A percentile compares a stretch with the other conserved stretches of the same genome.
Evolutionary conservation across 164 flowering plant genomes (phyloP).

Genomic region (Malania oleifera): DNA sequence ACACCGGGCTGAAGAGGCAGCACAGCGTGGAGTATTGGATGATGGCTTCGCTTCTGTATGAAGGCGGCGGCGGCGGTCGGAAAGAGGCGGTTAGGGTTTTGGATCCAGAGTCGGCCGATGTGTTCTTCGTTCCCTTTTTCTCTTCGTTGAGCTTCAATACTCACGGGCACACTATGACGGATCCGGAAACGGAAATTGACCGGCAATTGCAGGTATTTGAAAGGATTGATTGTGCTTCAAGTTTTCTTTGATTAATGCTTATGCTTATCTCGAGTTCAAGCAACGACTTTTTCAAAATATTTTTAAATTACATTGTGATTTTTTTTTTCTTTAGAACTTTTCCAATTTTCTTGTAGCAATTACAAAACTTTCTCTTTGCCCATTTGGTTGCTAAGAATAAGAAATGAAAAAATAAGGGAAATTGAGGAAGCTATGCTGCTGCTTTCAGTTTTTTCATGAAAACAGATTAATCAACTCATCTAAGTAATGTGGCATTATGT

Average conservation of each 20-base stretch:
- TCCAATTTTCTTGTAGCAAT: no score
- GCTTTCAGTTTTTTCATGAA: no score
- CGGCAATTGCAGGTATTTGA: slow-evolving; percentile 59
- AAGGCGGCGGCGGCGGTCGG: slow-evolving; percentile 22
- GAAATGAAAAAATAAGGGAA: no score
- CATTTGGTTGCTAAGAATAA: no score
- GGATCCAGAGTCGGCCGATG: slow-evolving; percentile 79
- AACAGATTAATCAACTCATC: no score
- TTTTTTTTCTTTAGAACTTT: no score
- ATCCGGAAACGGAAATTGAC: slow-evolving; percentile 70
- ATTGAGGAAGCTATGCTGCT: no score
- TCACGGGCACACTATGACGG: slow-evolving; percentile 80
- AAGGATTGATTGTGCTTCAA: background rate
- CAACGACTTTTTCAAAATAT: no score
- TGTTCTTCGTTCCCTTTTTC: slow-evolving; percentile 88
- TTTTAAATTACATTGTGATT: no score
- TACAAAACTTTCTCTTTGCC: no score
- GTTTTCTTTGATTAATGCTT: background rate
- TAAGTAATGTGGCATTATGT: no score
- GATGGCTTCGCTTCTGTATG: slow-evolving; percentile 64
- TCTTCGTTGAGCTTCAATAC: slow-evolving; percentile 87
- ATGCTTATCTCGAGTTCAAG: background rate
- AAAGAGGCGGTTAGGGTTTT: slow-evolving; percentile 72
- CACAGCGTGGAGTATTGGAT: slow-evolving; percentile 98
- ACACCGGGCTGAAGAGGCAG: slow-evolving; percentile 67